These are phyloP conservation scores for Solanum dulcamara DNA, from an alignment of 257 asterid species.

Conservation along the genomic window DNA sequence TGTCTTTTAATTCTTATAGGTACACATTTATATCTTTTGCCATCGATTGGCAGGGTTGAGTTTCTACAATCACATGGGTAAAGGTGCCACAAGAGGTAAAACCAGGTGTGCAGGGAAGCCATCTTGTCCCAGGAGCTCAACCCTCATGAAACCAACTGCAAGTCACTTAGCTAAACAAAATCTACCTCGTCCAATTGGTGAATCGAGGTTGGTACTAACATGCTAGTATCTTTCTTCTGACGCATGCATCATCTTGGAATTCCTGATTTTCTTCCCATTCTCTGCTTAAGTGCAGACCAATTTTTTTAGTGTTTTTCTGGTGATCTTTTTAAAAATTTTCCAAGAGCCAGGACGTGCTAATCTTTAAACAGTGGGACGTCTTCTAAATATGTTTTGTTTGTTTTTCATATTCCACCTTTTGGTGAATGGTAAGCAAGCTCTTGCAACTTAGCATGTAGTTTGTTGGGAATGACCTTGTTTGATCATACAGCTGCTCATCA, in stretches of 20 bases:
- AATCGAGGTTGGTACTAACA: slow-evolving; percentile 35
- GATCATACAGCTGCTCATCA: background rate
- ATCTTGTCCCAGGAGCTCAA: slow-evolving; percentile 53
- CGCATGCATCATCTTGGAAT: background rate
- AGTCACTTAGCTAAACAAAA: slow-evolving; percentile 95
- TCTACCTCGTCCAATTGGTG: slow-evolving; percentile 33
- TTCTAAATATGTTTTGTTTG: background rate
- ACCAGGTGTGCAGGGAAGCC: slow-evolving; percentile 37
- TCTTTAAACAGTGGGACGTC: background rate
- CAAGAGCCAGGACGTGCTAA: background rate
- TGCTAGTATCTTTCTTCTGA: background rate
- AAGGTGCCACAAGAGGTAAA: slow-evolving; percentile 30
- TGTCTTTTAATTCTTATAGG: background rate
- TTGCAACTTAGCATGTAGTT: background rate
- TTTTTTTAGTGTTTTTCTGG: background rate
- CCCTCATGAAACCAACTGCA: slow-evolving; percentile 93
- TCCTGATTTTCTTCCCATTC: background rate
- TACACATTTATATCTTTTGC: background rate
- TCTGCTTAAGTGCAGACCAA: background rate
- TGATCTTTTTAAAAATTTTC: background rate
- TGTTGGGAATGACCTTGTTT: background rate
- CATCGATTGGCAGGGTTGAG: slow-evolving; percentile 40
- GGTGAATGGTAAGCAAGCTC: background rate
- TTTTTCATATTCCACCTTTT: background rate
- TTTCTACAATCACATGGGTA: slow-evolving; percentile 34